These are phyloP conservation scores for Lactarius evosmus DNA, from an alignment of 768 basidiomycete genomes.

Conservation along the genomic window DNA sequence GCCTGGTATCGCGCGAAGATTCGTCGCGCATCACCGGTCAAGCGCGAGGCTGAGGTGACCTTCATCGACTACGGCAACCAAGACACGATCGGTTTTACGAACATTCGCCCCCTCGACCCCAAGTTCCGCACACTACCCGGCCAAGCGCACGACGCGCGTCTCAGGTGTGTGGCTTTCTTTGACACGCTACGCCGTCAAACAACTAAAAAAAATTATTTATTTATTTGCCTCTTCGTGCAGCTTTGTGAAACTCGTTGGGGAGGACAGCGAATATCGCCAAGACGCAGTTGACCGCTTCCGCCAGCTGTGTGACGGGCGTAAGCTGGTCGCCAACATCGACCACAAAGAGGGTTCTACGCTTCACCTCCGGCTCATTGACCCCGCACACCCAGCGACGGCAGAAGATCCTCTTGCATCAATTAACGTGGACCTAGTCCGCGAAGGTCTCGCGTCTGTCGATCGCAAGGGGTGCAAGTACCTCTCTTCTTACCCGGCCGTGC, in stretches of 20 bases:
- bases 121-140: slow-evolving; percentile 88
- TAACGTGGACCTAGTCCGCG: slow-evolving; percentile 85
- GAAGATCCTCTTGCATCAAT: slow-evolving; percentile 73
- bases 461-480: slow-evolving; percentile 73
- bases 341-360: slow-evolving; percentile 71
- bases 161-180: slow-evolving; percentile 53
- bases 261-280: slow-evolving; percentile 80
- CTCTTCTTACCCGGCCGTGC: slow-evolving; percentile 61
- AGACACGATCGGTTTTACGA: slow-evolving; percentile 77
- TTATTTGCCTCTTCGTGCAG: slow-evolving; percentile 40
- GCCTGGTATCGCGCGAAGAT: slow-evolving; percentile 96
- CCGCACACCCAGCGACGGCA: slow-evolving; percentile 63
- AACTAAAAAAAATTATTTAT: not conserved
- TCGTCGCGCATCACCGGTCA: slow-evolving; percentile 77
- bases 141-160: slow-evolving; percentile 91
- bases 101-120: slow-evolving; percentile 84
- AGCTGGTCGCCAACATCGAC: slow-evolving; percentile 95
- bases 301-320: slow-evolving; percentile 83
- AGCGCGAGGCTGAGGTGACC: slow-evolving; percentile 91
- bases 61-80: slow-evolving; percentile 98
- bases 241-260: slow-evolving; percentile 79
- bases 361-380: slow-evolving; percentile 92
- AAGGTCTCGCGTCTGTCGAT: slow-evolving; percentile 82
- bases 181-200: not conserved
- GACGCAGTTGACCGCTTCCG: slow-evolving; percentile 90